Evolutionary conservation across 257 asterid species (phyloP), one percentile per base, ranked within the genome.

Genomic region (Ilex aquifolium): DNA sequence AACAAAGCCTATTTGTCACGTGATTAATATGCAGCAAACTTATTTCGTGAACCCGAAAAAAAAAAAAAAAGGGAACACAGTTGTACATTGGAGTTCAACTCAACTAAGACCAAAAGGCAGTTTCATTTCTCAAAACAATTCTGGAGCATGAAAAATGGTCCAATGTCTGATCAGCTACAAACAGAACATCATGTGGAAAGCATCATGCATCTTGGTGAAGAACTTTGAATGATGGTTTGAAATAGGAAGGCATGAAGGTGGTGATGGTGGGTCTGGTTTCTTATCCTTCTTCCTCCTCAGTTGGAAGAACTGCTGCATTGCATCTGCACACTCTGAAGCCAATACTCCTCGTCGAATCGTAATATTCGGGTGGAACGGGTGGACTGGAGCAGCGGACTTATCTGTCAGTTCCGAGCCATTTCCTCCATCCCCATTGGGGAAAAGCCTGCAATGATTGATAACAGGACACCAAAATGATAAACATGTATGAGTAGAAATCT

Each of bases 341-440:
- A 93, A 70, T 17, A 93, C 87, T 30, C 91, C 88, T 56, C 96
- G 82, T 62, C 97, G 76, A 14, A 93, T 77, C 0, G 31, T 74
- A 59, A 93, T 87, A 48, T 85, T 85, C 32, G 99, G 95, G 75
- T 93, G 99, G 83, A 93, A 93, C 5, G 99, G 99, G 60, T 93
- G 99, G 56, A 85, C 74, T 1, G 99, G 97, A 53, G 97, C 85
- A 68, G 86, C 57, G 16, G 95, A 85, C 69, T 87, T 85, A 36
- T 87, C 91, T 49, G 73, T 69, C 80, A 68, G 64, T 63, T 79
- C 91, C 66, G 51, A 54, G n/a, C 57, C 80, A 48, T 61, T 77
- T 72, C 62, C 89, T 51, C 77, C 85, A 16, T 79, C 95, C 40
- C 92, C 85, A 71, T 56, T 76, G 0, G 99, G 97, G 61, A 93